A percentile compares a stretch with the other conserved stretches of the same genome.
Conservation (phyloP, 2,329 filamentous ascomycete genomes). For the Dactylonectria macrodidyma region DNA sequence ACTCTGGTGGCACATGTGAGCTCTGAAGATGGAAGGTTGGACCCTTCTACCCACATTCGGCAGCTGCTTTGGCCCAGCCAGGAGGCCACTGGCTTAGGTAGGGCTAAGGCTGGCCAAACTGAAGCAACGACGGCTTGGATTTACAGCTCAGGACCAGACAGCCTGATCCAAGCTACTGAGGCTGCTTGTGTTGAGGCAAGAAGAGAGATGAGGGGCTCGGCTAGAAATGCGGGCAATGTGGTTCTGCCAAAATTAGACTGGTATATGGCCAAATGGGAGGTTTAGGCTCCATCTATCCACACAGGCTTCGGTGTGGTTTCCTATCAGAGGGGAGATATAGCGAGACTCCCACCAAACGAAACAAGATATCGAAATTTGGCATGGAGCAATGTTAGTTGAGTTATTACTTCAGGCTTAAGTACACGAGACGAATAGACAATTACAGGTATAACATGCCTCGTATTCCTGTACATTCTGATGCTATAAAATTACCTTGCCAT, state of each 20-base stretch:
- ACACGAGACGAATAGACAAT: too few relatives aligned
- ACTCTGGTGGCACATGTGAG: slow-evolving; percentile 14
- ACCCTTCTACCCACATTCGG: slow-evolving; percentile 7
- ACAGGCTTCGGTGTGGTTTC: too few relatives aligned
- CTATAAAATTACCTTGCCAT: too few relatives aligned
- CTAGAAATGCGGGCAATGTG: background rate
- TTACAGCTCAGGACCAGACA: background rate
- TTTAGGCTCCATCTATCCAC: background rate
- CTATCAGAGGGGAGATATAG: too few relatives aligned
- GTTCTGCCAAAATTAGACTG: background rate
- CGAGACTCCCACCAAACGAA: too few relatives aligned
- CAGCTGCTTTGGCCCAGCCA: background rate
- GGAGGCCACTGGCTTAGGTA: background rate
- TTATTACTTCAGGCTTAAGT: too few relatives aligned
- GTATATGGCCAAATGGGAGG: background rate
- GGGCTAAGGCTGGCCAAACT: background rate
- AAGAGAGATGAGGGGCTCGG: background rate
- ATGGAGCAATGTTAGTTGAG: too few relatives aligned
- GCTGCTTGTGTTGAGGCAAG: background rate
- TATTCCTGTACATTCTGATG: too few relatives aligned
- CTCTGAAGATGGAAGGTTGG: slow-evolving; percentile 12
- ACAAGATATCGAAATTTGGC: too few relatives aligned
- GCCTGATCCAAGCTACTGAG: background rate
- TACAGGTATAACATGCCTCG: too few relatives aligned
- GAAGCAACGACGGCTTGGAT: background rate